These are phyloP conservation scores for Phoenix roebelenii DNA, from an alignment of 176 grass and related monocot genomes.

Conservation along the genomic window DNA sequence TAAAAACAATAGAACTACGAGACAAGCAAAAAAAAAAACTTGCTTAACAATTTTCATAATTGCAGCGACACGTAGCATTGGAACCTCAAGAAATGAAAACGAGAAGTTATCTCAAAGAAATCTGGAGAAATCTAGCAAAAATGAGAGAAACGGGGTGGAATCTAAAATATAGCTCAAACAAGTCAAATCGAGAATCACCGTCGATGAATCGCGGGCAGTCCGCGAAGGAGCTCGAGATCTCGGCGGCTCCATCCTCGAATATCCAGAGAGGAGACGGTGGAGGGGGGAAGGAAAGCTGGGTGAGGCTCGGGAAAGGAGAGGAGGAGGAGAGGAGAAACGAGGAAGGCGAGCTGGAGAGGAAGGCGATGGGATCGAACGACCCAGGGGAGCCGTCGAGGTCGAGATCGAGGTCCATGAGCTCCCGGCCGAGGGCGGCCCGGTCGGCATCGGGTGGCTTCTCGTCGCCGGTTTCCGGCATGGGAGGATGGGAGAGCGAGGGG, in stretches of 20 bases:
- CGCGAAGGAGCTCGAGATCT: not conserved
- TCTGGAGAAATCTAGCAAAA: too few species aligned
- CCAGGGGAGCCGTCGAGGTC: slow-evolving; percentile 6
- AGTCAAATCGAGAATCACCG: slow-evolving; percentile 8
- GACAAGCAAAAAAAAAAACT: too few species aligned
- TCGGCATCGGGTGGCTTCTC: not conserved
- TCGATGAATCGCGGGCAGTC: not conserved
- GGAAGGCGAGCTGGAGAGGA: not conserved
- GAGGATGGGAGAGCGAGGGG: too few species aligned
- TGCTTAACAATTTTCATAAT: too few species aligned
- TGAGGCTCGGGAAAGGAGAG: not conserved
- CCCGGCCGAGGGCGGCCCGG: not conserved
- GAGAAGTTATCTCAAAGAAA: too few species aligned
- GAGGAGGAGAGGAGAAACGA: not conserved
- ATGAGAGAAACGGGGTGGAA: not conserved
- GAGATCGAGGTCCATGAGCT: slow-evolving; percentile 11
- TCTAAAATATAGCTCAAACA: not conserved
- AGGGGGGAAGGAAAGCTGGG: not conserved
- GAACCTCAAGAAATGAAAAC: too few species aligned
- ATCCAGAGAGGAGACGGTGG: not conserved
- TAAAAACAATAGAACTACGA: too few species aligned
- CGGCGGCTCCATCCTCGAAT: slow-evolving; percentile 1
- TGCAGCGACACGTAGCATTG: too few species aligned
- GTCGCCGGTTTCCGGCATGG: too few species aligned
- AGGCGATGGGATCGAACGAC: slow-evolving; percentile 1